These are phyloP conservation scores for Ambrosiella beaveri DNA, from an alignment of 2,329 filamentous ascomycete species.

Conservation along the genomic window DNA sequence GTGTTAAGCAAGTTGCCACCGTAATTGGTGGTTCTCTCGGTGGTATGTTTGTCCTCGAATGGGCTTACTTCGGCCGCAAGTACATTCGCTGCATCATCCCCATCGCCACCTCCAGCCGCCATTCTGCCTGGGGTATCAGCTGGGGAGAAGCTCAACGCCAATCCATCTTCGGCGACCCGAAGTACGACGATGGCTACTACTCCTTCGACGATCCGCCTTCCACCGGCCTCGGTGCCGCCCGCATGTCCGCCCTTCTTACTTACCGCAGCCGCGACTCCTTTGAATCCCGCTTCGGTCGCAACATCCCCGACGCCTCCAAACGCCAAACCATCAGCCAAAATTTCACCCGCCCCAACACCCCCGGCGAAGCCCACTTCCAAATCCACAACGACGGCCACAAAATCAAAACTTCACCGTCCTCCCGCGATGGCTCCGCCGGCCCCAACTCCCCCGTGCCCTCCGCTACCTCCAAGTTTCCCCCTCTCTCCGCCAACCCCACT, in stretches of 20 bases:
- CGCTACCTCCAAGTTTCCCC: constrained; percentile 14
- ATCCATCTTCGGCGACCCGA: constrained; percentile 94
- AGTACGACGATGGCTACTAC: constrained; percentile 97
- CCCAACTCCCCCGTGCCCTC: constrained; percentile 14
- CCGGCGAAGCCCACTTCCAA: constrained; percentile 56
- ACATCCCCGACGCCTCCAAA: constrained; percentile 71
- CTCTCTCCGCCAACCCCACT: constrained; percentile 14
- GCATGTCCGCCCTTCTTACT: constrained; percentile 90
- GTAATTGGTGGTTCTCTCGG: constrained; percentile 75
- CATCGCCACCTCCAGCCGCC: constrained; percentile 68
- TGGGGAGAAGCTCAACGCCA: constrained; percentile 81
- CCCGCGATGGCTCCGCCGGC: constrained; percentile 28
- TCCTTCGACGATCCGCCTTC: constrained; percentile 68
- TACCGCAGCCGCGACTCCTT: constrained; percentile 96
- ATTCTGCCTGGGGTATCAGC: constrained; percentile 80
- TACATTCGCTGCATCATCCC: constrained; percentile 69
- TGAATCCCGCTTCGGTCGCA: constrained; percentile 84
- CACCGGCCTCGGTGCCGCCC: constrained; percentile 76
- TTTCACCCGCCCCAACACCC: constrained; percentile 38
- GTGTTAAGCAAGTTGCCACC: constrained; percentile 59
- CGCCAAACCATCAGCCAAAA: constrained; percentile 62
- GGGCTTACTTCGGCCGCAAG: constrained; percentile 76
- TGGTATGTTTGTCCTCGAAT: constrained; percentile 81
- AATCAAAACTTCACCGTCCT: constrained; percentile 35
- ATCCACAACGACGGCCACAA: constrained; percentile 73